Evolutionary conservation across 768 basidiomycete genomes (phyloP).

Genomic region (Suillus hirtellus): DNA sequence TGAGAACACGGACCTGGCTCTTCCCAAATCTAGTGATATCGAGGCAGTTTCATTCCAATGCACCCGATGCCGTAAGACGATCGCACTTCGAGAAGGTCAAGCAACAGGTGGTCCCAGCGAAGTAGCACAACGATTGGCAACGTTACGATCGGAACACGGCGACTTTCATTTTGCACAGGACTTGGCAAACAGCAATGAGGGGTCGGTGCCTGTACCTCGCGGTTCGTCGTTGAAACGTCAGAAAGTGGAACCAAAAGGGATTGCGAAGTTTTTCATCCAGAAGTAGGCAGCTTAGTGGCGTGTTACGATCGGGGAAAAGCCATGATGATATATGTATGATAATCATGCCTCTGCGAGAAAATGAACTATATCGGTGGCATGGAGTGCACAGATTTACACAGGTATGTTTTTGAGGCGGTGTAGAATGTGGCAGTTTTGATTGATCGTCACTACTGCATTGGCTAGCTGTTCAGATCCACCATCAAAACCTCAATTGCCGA

Average conservation of each 20-base stretch:
- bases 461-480: slow-evolving; percentile 2
- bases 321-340: slow-evolving; percentile 1
- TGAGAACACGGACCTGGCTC: background rate
- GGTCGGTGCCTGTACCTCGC: slow-evolving; percentile 8
- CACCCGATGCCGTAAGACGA: slow-evolving; percentile 52
- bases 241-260: slow-evolving; percentile 35
- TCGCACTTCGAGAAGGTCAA: slow-evolving; percentile 35
- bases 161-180: slow-evolving; percentile 91
- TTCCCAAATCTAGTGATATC: background rate
- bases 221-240: slow-evolving; percentile 19
- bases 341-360: background rate
- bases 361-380: background rate
- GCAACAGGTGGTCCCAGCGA: slow-evolving; percentile 25
- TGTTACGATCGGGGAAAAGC: background rate
- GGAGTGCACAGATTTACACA: slow-evolving; percentile 7
- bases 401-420: slow-evolving; percentile 9
- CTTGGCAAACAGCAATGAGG: slow-evolving; percentile 49
- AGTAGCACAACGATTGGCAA: slow-evolving; percentile 37
- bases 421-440: slow-evolving; percentile 2
- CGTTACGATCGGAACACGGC: slow-evolving; percentile 68
- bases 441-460: slow-evolving; percentile 21
- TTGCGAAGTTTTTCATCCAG: slow-evolving; percentile 49
- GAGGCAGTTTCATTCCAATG: slow-evolving; percentile 51
- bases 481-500: slow-evolving; percentile 13
- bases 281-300: slow-evolving; percentile 22